Percentiles rank a stretch among this genome's conserved stretches.
These are phyloP conservation scores for Globisporangium recalcitrans DNA, from an alignment of 352 stramenopile genomes.

Conservation along the genomic window DNA sequence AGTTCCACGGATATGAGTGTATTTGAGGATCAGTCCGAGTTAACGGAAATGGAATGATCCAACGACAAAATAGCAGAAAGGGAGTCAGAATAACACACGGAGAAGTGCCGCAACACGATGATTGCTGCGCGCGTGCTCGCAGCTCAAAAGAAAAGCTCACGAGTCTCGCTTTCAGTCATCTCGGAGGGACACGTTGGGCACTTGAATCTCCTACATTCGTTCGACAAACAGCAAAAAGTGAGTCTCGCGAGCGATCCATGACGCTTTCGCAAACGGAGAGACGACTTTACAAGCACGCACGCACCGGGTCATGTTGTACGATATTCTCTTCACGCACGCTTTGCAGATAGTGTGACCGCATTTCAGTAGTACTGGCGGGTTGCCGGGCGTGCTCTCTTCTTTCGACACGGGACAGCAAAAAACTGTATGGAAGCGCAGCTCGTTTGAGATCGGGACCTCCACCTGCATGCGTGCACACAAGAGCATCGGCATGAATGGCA, in stretches of 20 bases:
- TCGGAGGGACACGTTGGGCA: constrained; percentile 84
- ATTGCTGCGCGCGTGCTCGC: not conserved
- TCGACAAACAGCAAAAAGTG: constrained; percentile 6
- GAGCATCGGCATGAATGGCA: not conserved
- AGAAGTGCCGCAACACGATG: not conserved
- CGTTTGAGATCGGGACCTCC: constrained; percentile 75
- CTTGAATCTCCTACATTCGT: constrained; percentile 67
- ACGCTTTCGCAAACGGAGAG: not conserved
- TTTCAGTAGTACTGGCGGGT: constrained; percentile 83
- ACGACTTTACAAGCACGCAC: constrained; percentile 3
- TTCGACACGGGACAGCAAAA: constrained; percentile 86
- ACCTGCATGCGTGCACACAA: constrained; percentile 23
- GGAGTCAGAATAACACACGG: not conserved
- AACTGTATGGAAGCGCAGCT: constrained; percentile 82
- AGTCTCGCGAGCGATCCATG: not conserved
- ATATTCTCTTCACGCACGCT: constrained; percentile 77
- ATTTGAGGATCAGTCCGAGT: constrained; percentile 8
- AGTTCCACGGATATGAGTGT: constrained; percentile 17
- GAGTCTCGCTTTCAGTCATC: constrained; percentile 68
- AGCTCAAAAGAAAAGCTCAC: constrained; percentile 67
- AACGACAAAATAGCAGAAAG: constrained; percentile 1
- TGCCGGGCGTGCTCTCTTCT: constrained; percentile 79
- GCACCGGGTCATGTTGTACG: constrained; percentile 72
- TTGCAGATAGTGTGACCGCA: constrained; percentile 84
- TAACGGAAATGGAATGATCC: constrained; percentile 8